Percentiles rank a stretch among this genome's conserved stretches.
Conservation (phyloP, 305 asterid genomes). For the Rubia peregrina region DNA sequence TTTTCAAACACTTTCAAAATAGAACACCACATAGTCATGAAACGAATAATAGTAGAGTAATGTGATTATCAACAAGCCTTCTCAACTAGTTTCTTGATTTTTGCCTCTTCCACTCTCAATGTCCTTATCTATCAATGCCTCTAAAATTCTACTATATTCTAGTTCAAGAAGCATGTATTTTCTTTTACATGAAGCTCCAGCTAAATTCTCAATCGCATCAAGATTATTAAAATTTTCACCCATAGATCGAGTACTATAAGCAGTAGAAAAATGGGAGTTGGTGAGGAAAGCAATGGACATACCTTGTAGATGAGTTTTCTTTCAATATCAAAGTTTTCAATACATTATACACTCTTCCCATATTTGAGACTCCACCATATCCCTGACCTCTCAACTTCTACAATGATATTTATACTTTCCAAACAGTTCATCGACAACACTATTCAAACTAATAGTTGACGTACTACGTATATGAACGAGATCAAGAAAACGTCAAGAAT, state of each 20-base stretch:
- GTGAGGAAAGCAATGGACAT: neutral
- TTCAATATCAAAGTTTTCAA: neutral
- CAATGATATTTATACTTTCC: neutral
- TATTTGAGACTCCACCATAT: neutral
- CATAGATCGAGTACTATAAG: neutral
- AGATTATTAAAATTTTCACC: neutral
- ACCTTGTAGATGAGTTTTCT: neutral
- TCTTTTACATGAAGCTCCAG: conserved; percentile 1
- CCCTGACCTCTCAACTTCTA: neutral
- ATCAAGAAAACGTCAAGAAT: neutral
- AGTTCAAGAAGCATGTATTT: neutral
- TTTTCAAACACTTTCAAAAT: neutral
- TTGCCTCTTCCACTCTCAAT: no score
- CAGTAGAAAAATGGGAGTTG: neutral
- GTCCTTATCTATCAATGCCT: neutral
- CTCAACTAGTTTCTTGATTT: neutral
- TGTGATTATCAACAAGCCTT: neutral
- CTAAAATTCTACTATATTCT: neutral
- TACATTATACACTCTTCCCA: neutral
- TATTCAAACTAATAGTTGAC: neutral
- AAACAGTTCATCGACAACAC: neutral
- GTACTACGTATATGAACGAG: neutral
- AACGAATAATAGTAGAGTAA: neutral
- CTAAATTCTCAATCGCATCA: neutral
- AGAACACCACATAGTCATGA: neutral